Percentiles rank a stretch among this genome's conserved stretches.
Evolutionary conservation across 2,329 filamentous ascomycete genomes (phyloP).

Genomic region (Cryphonectria carpinicola): DNA sequence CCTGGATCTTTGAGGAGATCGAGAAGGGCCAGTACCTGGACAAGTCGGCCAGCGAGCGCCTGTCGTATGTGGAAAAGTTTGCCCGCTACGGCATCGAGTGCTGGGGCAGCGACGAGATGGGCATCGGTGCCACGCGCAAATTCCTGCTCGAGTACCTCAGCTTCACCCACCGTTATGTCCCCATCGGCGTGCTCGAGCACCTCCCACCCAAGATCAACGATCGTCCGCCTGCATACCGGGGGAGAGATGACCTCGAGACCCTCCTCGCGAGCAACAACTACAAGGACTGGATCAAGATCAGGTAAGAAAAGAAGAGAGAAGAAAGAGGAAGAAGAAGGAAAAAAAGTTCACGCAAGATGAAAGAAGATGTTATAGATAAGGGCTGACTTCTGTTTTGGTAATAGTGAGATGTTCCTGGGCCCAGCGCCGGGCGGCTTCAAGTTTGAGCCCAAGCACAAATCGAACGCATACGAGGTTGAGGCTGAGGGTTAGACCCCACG

Average conservation of each 20-base stretch:
- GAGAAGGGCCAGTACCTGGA: constrained; percentile 90
- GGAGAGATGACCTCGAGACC: constrained; percentile 91
- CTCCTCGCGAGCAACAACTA: constrained; percentile 88
- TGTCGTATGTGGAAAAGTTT: constrained; percentile 86
- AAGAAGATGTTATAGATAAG: constrained; percentile 20
- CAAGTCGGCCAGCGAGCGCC: constrained; percentile 86
- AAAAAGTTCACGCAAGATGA: not conserved
- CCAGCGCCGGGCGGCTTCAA: constrained; percentile 87
- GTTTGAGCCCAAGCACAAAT: constrained; percentile 98
- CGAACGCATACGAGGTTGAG: constrained; percentile 84
- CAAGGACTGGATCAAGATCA: constrained; percentile 98
- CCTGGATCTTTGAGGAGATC: constrained; percentile 98
- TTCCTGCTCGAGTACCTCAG: constrained; percentile 96
- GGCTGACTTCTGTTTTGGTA: constrained; percentile 28
- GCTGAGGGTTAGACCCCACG: constrained; percentile 62
- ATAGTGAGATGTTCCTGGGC: constrained; percentile 95
- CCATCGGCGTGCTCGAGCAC: constrained; percentile 83
- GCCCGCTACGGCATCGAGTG: constrained; percentile 87
- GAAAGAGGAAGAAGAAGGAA: too few species aligned
- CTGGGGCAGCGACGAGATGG: constrained; percentile 95
- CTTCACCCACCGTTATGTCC: constrained; percentile 90
- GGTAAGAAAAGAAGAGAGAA: constrained; percentile 59
- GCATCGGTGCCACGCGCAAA: constrained; percentile 84
- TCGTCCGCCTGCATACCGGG: constrained; percentile 80
- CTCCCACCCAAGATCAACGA: constrained; percentile 90